Base-by-base conservation (phyloP, 2,329 filamentous ascomycete species). In the Beauveria varroae region DNA sequence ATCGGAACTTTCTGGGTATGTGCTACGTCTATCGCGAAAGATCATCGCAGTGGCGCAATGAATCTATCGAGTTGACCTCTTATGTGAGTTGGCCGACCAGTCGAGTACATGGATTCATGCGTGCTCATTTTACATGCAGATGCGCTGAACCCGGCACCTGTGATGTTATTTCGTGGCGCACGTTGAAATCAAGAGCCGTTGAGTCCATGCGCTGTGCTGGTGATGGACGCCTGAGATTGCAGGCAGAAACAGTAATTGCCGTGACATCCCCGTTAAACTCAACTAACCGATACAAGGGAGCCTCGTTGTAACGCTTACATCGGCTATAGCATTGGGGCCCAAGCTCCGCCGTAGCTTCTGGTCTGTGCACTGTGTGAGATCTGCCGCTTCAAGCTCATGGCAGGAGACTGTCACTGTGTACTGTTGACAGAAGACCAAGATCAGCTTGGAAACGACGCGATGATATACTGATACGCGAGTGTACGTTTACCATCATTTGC, bases 261-360 rank as follows among this genome's bases (percentile, higher is more conserved):
- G 53, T 22, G 6, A 26, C 20, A 14, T 40, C 37, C 57, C 50
- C 62, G 52, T 52, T 65, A 65, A 51, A 9, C 51, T 50, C 63
- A 65, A 64, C 16, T 46, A 47, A 22, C 44, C 43, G 52, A 41
- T 62, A 64, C 56, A 63, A 28, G 40, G 47, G 22, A 54, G 49
- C 10, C 41, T 22, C 58, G 50, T 41, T 49, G 58, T 18, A 41
- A 54, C 50, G 51, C 28, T 60, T 26, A 54, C 50, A 41, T 20
- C 43, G 49, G 49, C 6, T 60, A 60, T 14, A 52, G 37, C n/a
- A 46, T 24, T 59, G 37, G 24, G 26, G 37, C 26, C 47, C 16
- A 24, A 53, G 28, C 55, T 50, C 10, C 18, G 30, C 3, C 10
- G 30, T 9, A 55, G 44, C 28, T n/a, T 26, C 51, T 49, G 41